phyloP scores from a whole-genome alignment of 116 monocot genomes.

The Papilionanthe hybrid region DNA sequence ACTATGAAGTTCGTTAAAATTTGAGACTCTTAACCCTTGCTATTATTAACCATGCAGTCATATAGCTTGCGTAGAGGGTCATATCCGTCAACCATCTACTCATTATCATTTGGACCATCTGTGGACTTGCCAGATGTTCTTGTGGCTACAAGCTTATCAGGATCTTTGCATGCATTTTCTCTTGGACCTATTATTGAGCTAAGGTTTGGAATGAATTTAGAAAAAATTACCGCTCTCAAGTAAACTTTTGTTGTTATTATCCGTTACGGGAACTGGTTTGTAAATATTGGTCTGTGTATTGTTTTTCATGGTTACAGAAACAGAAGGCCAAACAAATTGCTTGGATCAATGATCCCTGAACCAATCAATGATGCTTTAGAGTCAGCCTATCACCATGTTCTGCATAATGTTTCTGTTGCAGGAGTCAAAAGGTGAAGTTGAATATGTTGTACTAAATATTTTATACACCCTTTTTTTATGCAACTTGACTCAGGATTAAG shows the following conservation, averaged over 20 bases:
- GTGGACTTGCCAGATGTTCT: constrained; percentile 84
- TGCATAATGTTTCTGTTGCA: constrained; percentile 62
- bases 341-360: constrained; percentile 69
- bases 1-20: neutral
- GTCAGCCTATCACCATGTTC: constrained; percentile 68
- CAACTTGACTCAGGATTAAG: no score
- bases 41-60: constrained; percentile 39
- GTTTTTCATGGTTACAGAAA: constrained; percentile 16
- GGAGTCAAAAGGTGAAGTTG: constrained; percentile 71
- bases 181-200: constrained; percentile 50
- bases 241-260: neutral
- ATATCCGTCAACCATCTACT: constrained; percentile 87
- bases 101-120: constrained; percentile 86
- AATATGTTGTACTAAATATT: neutral
- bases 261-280: neutral
- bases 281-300: neutral
- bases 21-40: neutral
- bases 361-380: constrained; percentile 67
- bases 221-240: neutral
- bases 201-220: constrained; percentile 26
- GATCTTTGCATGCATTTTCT: constrained; percentile 82
- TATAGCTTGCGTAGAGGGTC: constrained; percentile 91
- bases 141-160: constrained; percentile 81
- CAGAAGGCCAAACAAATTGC: constrained; percentile 39
- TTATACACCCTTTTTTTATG: neutral